Conservation (phyloP, 768 basidiomycete genomes). For the Holtermanniella nyarrowii region DNA sequence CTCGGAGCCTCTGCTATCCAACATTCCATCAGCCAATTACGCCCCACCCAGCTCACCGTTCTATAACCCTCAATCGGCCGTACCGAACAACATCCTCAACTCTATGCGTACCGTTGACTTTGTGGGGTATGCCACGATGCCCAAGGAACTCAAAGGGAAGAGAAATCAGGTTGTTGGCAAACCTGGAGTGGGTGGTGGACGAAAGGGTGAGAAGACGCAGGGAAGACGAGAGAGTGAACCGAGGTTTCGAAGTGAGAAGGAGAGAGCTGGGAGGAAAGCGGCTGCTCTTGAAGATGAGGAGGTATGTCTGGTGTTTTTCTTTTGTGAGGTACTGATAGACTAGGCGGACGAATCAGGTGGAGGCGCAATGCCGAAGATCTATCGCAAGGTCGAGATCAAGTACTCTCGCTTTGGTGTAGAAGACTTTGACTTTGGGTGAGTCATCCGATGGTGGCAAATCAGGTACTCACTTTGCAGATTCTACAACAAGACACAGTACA, state of each 20-base stretch:
- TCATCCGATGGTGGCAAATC: background rate
- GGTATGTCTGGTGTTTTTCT: constrained; percentile 7
- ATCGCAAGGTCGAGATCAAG: constrained; percentile 90
- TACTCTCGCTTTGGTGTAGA: constrained; percentile 98
- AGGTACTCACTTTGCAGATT: constrained; percentile 54
- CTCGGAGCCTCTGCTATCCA: constrained; percentile 60
- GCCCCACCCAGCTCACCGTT: constrained; percentile 49
- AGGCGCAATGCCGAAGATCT: constrained; percentile 57
- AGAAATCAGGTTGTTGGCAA: constrained; percentile 61
- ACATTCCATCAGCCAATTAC: constrained; percentile 38
- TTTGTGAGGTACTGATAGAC: background rate
- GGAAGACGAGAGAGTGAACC: constrained; percentile 40
- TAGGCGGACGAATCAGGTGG: constrained; percentile 1
- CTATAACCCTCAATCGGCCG: constrained; percentile 54
- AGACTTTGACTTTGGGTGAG: constrained; percentile 94
- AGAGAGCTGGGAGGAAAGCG: constrained; percentile 21
- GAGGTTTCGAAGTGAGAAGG: constrained; percentile 70
- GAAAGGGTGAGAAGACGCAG: constrained; percentile 43
- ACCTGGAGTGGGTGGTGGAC: constrained; percentile 15
- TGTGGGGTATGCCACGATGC: constrained; percentile 77
- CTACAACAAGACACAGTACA: constrained; percentile 82
- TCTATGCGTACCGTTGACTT: constrained; percentile 80
- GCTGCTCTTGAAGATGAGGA: constrained; percentile 15
- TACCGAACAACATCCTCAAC: constrained; percentile 65
- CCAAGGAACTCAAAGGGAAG: constrained; percentile 70